Conservation (phyloP, 176 grass and related monocot genomes). For the Aegilops longissima region DNA sequence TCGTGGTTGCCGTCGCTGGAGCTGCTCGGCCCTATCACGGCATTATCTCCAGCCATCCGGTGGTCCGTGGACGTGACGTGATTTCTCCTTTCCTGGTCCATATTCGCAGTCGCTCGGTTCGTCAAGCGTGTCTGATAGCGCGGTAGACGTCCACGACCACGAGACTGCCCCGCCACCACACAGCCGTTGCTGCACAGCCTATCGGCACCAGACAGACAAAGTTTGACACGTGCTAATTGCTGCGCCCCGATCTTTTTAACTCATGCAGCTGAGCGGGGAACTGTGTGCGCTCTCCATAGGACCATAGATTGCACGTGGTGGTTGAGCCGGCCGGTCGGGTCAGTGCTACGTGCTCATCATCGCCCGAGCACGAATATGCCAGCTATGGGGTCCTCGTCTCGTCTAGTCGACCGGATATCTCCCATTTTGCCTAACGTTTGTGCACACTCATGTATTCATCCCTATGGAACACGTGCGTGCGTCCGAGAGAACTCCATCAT, state of each 20-base stretch:
- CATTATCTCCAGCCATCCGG: background rate
- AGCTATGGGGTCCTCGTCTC: background rate
- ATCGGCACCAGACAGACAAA: background rate
- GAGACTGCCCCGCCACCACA: constrained; percentile 13
- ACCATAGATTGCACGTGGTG: background rate
- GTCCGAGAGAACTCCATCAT: background rate
- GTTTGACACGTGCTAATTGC: background rate
- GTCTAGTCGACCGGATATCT: background rate
- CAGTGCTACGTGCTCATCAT: background rate
- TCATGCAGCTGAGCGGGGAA: background rate
- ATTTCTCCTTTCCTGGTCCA: background rate
- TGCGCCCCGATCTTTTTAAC: background rate
- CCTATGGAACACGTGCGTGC: background rate
- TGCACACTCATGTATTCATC: background rate
- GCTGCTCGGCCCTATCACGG: background rate
- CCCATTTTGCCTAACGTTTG: background rate
- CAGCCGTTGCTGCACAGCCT: background rate
- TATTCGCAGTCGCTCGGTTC: background rate
- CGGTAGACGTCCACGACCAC: background rate
- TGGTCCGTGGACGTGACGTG: background rate
- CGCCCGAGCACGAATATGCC: background rate
- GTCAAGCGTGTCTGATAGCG: background rate
- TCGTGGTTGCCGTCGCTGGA: background rate
- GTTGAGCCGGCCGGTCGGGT: background rate
- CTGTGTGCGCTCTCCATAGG: background rate